Percentiles rank a stretch among this genome's conserved stretches.
These are phyloP conservation scores for Exutisphaerella laricina DNA, from an alignment of 2,329 filamentous ascomycete genomes.

Conservation along the genomic window DNA sequence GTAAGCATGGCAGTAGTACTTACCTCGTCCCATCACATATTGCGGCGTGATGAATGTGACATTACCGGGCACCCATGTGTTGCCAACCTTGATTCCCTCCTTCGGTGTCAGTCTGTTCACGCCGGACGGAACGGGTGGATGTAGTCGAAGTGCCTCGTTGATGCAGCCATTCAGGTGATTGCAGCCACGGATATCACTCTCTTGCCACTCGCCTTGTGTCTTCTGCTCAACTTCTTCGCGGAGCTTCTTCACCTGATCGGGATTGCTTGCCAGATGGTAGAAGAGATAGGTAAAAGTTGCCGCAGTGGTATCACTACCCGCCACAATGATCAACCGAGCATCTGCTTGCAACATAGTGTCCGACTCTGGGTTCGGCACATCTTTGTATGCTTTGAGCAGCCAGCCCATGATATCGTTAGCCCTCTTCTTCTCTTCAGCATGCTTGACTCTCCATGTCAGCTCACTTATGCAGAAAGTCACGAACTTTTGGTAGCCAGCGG, in stretches of 20 bases:
- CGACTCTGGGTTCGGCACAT: conserved; percentile 25
- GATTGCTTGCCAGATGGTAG: conserved; percentile 36
- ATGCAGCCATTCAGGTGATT: conserved; percentile 34
- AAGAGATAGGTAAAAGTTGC: conserved; percentile 39
- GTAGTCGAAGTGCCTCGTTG: conserved; percentile 41
- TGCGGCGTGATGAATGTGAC: conserved; percentile 25
- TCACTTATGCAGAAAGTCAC: conserved; percentile 36
- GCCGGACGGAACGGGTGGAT: conserved; percentile 37
- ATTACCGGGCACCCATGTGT: conserved; percentile 33
- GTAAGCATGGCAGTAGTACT: conserved; percentile 1
- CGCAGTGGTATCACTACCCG: conserved; percentile 42
- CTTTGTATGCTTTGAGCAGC: conserved; percentile 30
- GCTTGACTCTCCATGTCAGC: conserved; percentile 32
- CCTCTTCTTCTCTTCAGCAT: conserved; percentile 21
- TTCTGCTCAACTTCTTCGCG: conserved; percentile 32
- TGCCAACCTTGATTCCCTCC: conserved; percentile 35
- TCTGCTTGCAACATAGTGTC: conserved; percentile 30
- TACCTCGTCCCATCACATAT: conserved; percentile 27
- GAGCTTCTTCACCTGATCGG: conserved; percentile 29
- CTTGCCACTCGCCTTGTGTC: conserved; percentile 24
- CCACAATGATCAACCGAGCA: conserved; percentile 35
- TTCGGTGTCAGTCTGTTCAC: conserved; percentile 36
- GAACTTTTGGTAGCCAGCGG: conserved; percentile 34
- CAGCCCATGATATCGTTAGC: conserved; percentile 31
- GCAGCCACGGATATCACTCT: conserved; percentile 24